Percentiles rank a stretch among this genome's conserved stretches.
Evolutionary conservation across 495 filamentous ascomycete genomes (phyloP).

Genomic region (Podospora pseudocomata): DNA sequence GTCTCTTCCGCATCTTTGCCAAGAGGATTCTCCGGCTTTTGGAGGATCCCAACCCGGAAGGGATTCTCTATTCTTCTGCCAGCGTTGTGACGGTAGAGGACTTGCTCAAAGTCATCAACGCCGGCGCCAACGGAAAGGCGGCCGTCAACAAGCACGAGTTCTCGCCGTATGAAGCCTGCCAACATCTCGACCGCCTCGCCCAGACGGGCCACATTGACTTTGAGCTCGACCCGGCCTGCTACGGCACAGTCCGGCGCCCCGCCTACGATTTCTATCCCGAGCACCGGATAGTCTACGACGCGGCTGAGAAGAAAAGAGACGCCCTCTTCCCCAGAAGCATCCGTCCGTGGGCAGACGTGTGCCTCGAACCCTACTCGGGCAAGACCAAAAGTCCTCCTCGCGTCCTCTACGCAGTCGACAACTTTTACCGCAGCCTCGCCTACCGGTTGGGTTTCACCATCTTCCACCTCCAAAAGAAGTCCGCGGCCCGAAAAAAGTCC

Average conservation of each 20-base stretch:
- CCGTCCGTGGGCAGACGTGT: not conserved
- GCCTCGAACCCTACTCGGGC: not conserved
- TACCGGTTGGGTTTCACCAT: constrained; percentile 29
- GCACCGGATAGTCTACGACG: constrained; percentile 21
- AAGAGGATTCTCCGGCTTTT: constrained; percentile 28
- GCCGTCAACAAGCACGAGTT: constrained; percentile 23
- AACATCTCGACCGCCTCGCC: constrained; percentile 27
- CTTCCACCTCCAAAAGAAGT: not conserved
- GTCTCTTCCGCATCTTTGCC: constrained; percentile 31
- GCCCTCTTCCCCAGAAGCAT: not conserved
- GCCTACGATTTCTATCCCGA: constrained; percentile 22
- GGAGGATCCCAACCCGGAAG: constrained; percentile 22
- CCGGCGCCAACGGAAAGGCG: constrained; percentile 10
- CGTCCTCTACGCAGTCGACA: constrained; percentile 9
- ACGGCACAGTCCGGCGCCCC: constrained; percentile 29
- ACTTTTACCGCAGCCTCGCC: constrained; percentile 27
- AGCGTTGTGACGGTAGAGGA: constrained; percentile 23
- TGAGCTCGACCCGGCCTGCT: constrained; percentile 20
- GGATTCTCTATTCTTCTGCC: constrained; percentile 18
- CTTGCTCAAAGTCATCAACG: constrained; percentile 29
- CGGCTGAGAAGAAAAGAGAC: not conserved
- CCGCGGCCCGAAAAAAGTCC: not conserved
- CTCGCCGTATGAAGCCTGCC: constrained; percentile 26
- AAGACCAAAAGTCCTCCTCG: not conserved
- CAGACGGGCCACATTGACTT: constrained; percentile 22